These are phyloP conservation scores for Ogataea salicorniae DNA, from an alignment of 805 yeast genomes.

Conservation along the genomic window DNA sequence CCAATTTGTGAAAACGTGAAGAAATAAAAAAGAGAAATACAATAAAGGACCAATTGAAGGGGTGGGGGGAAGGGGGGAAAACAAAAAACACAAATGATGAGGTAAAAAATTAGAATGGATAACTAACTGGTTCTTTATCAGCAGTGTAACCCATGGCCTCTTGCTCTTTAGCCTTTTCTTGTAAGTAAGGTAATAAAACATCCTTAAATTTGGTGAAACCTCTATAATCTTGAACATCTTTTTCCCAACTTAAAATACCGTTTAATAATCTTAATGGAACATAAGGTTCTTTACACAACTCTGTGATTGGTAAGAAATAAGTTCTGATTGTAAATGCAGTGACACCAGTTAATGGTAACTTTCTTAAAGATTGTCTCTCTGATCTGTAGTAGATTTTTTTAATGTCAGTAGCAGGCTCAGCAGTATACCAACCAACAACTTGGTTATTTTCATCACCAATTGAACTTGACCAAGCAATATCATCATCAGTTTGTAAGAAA, in stretches of 20 bases:
- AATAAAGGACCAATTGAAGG: no score
- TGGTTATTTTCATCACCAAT: conserved; percentile 53
- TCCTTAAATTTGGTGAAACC: conserved; percentile 53
- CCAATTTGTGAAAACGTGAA: no score
- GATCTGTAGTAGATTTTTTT: conserved; percentile 51
- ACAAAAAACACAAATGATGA: neutral
- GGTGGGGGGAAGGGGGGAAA: no score
- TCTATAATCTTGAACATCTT: conserved; percentile 55
- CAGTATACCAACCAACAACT: conserved; percentile 62
- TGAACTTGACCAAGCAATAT: conserved; percentile 59
- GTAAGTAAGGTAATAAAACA: conserved; percentile 50
- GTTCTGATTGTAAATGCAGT: conserved; percentile 58
- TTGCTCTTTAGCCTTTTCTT: conserved; percentile 42
- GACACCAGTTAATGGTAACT: conserved; percentile 57
- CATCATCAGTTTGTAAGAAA: conserved; percentile 58
- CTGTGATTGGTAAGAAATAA: conserved; percentile 50
- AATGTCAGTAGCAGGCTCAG: conserved; percentile 42
- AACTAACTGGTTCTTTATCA: conserved; percentile 36
- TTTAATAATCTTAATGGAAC: conserved; percentile 55
- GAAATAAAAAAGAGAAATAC: no score
- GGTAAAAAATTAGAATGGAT: conserved; percentile 37
- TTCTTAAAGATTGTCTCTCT: conserved; percentile 59
- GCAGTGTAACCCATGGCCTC: conserved; percentile 37
- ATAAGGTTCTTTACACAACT: conserved; percentile 54
- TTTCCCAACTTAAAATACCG: conserved; percentile 56